These are phyloP conservation scores for Oligophagozyma castellii DNA, from an alignment of 1,139 yeast species.

Conservation along the genomic window DNA sequence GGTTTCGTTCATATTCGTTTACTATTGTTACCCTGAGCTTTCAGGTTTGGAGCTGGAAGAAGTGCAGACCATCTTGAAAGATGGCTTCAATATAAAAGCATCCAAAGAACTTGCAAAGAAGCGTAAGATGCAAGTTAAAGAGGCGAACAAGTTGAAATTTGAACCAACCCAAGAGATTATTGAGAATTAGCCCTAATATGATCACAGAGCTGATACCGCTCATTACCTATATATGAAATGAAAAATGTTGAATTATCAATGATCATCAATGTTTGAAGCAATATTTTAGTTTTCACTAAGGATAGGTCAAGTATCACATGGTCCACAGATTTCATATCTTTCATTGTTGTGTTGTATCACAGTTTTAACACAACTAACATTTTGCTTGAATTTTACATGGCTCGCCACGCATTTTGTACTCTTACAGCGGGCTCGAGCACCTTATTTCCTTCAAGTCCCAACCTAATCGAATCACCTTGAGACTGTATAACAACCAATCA, in stretches of 20 bases:
- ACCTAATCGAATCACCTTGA: too few species aligned
- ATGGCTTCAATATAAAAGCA: slow-evolving; percentile 73
- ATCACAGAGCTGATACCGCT: not conserved
- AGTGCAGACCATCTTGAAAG: slow-evolving; percentile 62
- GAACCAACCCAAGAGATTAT: slow-evolving; percentile 17
- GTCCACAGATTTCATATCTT: too few species aligned
- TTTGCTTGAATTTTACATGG: too few species aligned
- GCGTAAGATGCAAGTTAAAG: slow-evolving; percentile 21
- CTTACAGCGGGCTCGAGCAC: too few species aligned
- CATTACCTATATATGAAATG: not conserved
- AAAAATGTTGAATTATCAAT: not conserved
- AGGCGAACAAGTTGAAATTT: slow-evolving; percentile 6
- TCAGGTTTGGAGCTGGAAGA: slow-evolving; percentile 85
- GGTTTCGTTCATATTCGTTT: slow-evolving; percentile 57
- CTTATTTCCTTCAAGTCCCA: too few species aligned
- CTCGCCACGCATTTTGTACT: too few species aligned
- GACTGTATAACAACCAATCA: too few species aligned
- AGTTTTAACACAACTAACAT: too few species aligned
- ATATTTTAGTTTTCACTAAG: too few species aligned
- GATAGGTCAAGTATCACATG: too few species aligned
- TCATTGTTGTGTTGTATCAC: too few species aligned
- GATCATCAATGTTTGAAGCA: not conserved
- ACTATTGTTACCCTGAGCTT: slow-evolving; percentile 82
- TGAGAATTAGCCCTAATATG: slow-evolving; percentile 5
- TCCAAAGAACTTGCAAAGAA: slow-evolving; percentile 41